Conservation (phyloP, 495 filamentous ascomycete species). For the Annulohypoxylon moriforme region DNA sequence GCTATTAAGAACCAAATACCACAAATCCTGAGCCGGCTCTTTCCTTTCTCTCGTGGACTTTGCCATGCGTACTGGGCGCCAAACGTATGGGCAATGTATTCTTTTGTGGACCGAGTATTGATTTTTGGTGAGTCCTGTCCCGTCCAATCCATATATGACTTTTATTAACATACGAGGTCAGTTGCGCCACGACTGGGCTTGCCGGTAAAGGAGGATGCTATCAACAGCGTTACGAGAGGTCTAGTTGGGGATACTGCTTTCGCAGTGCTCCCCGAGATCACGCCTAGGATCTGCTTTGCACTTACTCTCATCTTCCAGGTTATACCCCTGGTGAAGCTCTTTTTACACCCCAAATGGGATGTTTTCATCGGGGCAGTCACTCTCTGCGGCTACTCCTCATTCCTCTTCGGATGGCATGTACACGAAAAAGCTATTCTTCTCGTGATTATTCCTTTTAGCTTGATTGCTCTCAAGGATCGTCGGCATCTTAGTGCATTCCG, state of each 20-base stretch:
- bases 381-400: conserved; percentile 95
- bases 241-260: conserved; percentile 96
- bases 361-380: conserved; percentile 90
- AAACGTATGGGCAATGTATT: conserved; percentile 97
- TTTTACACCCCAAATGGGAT: conserved; percentile 82
- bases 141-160: conserved; percentile 7
- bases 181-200: conserved; percentile 85
- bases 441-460: conserved; percentile 93
- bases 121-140: conserved; percentile 72
- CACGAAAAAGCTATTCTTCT: conserved; percentile 97
- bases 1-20: conserved; percentile 83
- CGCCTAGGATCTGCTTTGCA: conserved; percentile 80
- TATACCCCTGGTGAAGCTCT: conserved; percentile 84
- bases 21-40: conserved; percentile 86
- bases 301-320: conserved; percentile 86
- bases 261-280: conserved; percentile 88
- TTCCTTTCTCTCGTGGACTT: conserved; percentile 92
- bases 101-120: conserved; percentile 83
- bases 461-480: conserved; percentile 92
- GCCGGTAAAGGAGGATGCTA: conserved; percentile 73
- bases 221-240: conserved; percentile 90
- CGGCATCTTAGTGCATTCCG: conserved; percentile 92
- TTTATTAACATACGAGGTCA: conserved; percentile 50
- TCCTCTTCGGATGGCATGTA: conserved; percentile 98
- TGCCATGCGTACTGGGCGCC: conserved; percentile 99